Evolutionary conservation across 1,284 basidiomycete species (phyloP).

Genomic region (Peniophora sp.): DNA sequence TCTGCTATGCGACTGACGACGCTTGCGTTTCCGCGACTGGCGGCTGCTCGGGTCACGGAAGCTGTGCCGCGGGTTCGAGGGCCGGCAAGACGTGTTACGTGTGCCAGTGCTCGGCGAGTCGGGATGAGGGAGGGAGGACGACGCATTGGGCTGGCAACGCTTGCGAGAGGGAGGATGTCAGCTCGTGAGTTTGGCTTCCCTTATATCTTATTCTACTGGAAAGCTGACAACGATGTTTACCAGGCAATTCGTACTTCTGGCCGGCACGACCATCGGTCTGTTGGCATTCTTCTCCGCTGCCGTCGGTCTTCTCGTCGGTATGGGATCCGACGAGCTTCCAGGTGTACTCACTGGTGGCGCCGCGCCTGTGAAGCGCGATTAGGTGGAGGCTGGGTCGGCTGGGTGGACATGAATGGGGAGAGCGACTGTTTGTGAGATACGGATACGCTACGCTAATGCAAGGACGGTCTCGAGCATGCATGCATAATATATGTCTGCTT

Average conservation of each 20-base stretch:
- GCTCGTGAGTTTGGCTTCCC: conserved; percentile 44
- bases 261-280: conserved; percentile 58
- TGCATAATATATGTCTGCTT: too few species aligned
- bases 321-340: conserved; percentile 58
- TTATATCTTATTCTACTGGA: neutral
- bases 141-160: conserved; percentile 64
- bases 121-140: conserved; percentile 38
- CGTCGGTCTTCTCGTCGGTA: conserved; percentile 52
- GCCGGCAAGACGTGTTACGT: conserved; percentile 65
- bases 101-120: conserved; percentile 57
- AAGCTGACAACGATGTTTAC: conserved; percentile 4
- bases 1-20: conserved; percentile 50
- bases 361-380: conserved; percentile 46
- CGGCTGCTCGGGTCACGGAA: conserved; percentile 62
- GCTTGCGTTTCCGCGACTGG: conserved; percentile 56
- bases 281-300: conserved; percentile 61
- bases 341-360: conserved; percentile 62
- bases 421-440: too few species aligned
- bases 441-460: too few species aligned
- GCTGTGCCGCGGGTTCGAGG: conserved; percentile 52
- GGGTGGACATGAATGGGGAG: neutral
- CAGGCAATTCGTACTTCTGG: conserved; percentile 66
- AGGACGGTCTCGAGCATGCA: too few species aligned
- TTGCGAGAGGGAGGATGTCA: conserved; percentile 73
- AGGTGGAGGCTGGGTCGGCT: neutral